Percentiles rank a stretch among this genome's conserved stretches.
These are phyloP conservation scores for Ophiostoma ulmi DNA, from an alignment of 2,329 filamentous ascomycete species.

Conservation along the genomic window DNA sequence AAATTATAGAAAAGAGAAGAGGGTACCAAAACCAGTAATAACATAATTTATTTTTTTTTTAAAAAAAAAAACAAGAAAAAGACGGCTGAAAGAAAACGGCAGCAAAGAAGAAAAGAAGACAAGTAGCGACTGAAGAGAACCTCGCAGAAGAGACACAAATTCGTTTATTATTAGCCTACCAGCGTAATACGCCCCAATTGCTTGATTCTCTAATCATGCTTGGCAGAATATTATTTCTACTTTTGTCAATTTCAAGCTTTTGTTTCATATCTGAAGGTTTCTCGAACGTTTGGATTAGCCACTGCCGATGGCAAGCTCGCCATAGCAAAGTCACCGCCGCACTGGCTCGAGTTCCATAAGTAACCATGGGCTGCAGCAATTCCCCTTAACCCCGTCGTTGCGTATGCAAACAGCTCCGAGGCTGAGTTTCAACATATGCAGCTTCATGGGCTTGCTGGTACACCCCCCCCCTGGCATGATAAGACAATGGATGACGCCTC, in stretches of 20 bases:
- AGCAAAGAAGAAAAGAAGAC: neutral
- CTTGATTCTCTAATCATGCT: neutral
- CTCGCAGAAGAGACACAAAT: neutral
- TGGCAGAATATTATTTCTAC: neutral
- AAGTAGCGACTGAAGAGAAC: neutral
- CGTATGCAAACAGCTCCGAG: neutral
- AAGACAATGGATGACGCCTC: neutral
- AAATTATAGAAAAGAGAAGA: no score
- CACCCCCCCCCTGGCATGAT: neutral
- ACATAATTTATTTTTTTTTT: no score
- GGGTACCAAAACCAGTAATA: no score
- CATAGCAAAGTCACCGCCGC: neutral
- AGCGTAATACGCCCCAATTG: neutral
- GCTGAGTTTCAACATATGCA: neutral
- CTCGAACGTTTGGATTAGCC: neutral
- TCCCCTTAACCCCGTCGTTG: neutral
- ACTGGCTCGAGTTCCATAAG: neutral
- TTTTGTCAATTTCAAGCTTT: neutral
- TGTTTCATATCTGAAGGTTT: neutral
- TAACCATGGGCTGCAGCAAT: neutral
- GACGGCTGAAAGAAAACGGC: neutral
- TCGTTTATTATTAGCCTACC: neutral
- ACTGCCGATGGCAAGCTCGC: neutral
- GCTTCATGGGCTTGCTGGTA: neutral
- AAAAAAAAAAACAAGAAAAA: neutral